Evolutionary conservation across 2,329 filamentous ascomycete genomes (phyloP), one percentile per base, ranked within the genome.

Genomic region (Penicillium verrucosum): DNA sequence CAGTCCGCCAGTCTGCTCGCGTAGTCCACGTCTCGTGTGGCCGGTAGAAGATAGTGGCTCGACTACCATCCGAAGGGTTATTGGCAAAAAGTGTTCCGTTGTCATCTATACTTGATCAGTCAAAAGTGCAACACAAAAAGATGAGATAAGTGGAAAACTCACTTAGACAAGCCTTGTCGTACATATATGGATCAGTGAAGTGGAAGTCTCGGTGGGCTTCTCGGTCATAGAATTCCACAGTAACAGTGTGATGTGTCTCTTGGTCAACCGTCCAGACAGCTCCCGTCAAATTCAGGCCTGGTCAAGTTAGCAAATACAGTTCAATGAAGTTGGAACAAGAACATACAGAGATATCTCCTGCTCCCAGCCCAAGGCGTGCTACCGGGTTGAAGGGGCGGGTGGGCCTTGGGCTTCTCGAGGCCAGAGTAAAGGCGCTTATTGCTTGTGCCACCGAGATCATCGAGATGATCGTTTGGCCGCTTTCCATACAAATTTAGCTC

Each of bases 181-280:
- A 97, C 4, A 92, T 81, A 70, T 92, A 97, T 0, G 92, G 93
- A 71, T 99, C 94, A 12, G 92, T 97, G 72, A 99, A 97, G 77
- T 97, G 94, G 68, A 97, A 97, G 72, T 97, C 92, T 46, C 93
- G 85, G 71, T 96, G 89, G 57, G 89, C 87, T 65, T 96, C 92
- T 57, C 92, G 89, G 73, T 99, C 95, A 72, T 97, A 97, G 72
- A 99, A 99, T 68, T 97, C 94, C 2, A 97, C 92, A 0, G 92
- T 97, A 11, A 99, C 88, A 1, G 94, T 99, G 71, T 97, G 86
- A 66, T 93, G 89, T 0, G 89, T 89, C 68, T 97, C 92, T 74
- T 99, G 94, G 65, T 96, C 90, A 18, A 99, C 90, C 0, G 93
- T 97, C 91, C 94, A 99, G 9, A 97, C 90, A 68, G 95, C 94